A percentile compares a stretch with the other conserved stretches of the same genome.
Evolutionary conservation across 225 moss, liverwort and hornwort species (phyloP).

Genomic region (Bryum argenteum): DNA sequence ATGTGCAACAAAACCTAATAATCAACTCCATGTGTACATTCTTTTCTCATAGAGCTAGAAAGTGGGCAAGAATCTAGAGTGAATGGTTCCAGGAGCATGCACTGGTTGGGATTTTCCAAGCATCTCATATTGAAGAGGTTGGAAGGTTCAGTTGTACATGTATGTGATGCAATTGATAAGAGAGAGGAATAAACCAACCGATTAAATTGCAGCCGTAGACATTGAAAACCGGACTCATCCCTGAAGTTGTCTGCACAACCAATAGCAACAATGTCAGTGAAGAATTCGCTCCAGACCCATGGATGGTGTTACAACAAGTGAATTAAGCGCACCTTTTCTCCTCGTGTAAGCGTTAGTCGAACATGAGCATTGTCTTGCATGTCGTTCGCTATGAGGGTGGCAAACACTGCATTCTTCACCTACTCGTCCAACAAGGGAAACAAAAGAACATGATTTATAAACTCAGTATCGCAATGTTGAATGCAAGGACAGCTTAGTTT

Average conservation of each 20-base stretch:
- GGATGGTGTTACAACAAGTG: too few relatives aligned
- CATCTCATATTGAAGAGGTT: too few relatives aligned
- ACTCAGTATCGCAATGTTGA: constrained; percentile 25
- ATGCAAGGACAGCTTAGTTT: constrained; percentile 64
- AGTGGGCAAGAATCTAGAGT: too few relatives aligned
- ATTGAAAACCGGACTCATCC: constrained; percentile 91
- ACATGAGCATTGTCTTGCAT: constrained; percentile 84
- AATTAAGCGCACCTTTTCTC: constrained; percentile 61
- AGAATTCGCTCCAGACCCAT: too few relatives aligned
- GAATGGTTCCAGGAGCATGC: too few relatives aligned
- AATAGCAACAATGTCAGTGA: constrained; percentile 19
- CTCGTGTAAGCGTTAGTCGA: constrained; percentile 85
- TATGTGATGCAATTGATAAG: not conserved
- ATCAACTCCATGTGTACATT: too few relatives aligned
- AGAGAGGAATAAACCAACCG: constrained; percentile 50
- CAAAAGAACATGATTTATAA: too few relatives aligned
- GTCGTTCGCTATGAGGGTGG: constrained; percentile 81
- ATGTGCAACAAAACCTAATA: too few relatives aligned
- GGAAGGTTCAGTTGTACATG: too few relatives aligned
- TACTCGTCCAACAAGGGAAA: not conserved
- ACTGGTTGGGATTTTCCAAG: too few relatives aligned
- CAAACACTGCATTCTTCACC: constrained; percentile 75
- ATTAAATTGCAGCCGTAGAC: constrained; percentile 76
- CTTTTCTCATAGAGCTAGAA: too few relatives aligned
- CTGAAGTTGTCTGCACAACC: constrained; percentile 78